phyloP scores from a whole-genome alignment of 768 basidiomycete genomes.

The Mycena haematopus region DNA sequence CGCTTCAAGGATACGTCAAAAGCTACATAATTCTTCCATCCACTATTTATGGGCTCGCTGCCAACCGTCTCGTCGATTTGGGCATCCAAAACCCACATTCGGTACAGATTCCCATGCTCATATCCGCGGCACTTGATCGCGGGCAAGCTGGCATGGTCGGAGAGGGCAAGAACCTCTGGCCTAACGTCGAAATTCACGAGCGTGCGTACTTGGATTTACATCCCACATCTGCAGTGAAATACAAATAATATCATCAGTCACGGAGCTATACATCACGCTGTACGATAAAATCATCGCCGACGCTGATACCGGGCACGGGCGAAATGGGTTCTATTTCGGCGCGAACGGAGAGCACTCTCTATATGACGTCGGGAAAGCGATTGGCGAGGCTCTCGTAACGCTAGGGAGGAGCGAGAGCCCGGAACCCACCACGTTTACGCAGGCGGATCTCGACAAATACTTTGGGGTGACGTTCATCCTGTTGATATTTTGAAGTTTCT shows the following conservation, averaged over 20 bases:
- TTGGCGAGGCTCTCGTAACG: conserved; percentile 46
- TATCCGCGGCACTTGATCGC: conserved; percentile 52
- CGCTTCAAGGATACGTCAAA: conserved; percentile 51
- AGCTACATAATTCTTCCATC: conserved; percentile 59
- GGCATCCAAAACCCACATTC: conserved; percentile 63
- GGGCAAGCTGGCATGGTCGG: conserved; percentile 62
- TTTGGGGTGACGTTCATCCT: conserved; percentile 36
- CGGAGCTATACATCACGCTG: conserved; percentile 50
- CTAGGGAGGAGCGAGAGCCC: conserved; percentile 43
- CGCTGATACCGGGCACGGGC: conserved; percentile 47
- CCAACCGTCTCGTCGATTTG: conserved; percentile 51
- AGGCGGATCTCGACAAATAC: conserved; percentile 53
- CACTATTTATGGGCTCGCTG: conserved; percentile 66
- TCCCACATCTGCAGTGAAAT: background rate
- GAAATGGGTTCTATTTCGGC: conserved; percentile 61
- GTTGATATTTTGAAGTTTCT: background rate
- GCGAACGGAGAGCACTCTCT: conserved; percentile 55
- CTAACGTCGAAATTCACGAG: conserved; percentile 60
- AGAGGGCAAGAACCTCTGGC: conserved; percentile 64
- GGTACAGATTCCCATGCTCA: conserved; percentile 55
- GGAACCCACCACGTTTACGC: conserved; percentile 54
- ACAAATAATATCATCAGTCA: conserved; percentile 40
- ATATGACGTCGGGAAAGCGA: conserved; percentile 47
- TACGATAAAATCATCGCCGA: conserved; percentile 45
- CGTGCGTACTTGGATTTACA: conserved; percentile 37